Evolutionary conservation across 257 asterid species (phyloP), one percentile per base, ranked within the genome.

Genomic region (Forsythia viridissima): DNA sequence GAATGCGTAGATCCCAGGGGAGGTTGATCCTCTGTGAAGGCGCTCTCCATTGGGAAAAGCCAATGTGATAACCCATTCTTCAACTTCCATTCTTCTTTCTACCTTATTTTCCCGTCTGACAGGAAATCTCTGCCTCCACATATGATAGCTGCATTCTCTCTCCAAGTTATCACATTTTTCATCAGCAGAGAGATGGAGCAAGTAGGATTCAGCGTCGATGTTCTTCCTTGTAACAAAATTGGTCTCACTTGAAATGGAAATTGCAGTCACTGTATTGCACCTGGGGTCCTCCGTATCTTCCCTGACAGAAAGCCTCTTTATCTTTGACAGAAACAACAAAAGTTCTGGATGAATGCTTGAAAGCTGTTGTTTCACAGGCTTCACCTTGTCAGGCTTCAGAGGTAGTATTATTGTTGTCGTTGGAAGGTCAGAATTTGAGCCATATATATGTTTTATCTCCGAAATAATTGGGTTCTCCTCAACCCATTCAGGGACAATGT

Each of bases 61-160:
- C 42, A 84, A 55, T 10, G 81, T 81, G 44, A 84, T 84, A 16
- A 84, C 87, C 85, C 85, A 84, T 21, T 84, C 87, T 20, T 84
- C 85, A 6, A 84, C 83, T 3, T 81, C 87, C 85, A 67, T 71
- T 76, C 88, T 76, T 73, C 79, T 84, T 18, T 72, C 88, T 16
- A 79, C 88, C 52, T 74, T 67, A 39, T 71, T 71, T 36, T 79
- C 81, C 61, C 68, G 80, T 72, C 5, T 78, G 38, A 84, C 84
- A 10, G 85, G 88, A 76, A 84, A 84, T 65, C 80, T 81, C 44
- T 84, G 88, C 40, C 82, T 84, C 88, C 88, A 84, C 81, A 81
- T 81, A 46, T 81, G 75, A 59, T 84, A 84, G 72, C 82, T 66
- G 76, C 88, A 84, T 67, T 75, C 85, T 12, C 40, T 63, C 2